Percentiles rank a stretch among this genome's conserved stretches.
phyloP scores from a whole-genome alignment of 208 protist species.

The Trypanosoma conorhini region DNA sequence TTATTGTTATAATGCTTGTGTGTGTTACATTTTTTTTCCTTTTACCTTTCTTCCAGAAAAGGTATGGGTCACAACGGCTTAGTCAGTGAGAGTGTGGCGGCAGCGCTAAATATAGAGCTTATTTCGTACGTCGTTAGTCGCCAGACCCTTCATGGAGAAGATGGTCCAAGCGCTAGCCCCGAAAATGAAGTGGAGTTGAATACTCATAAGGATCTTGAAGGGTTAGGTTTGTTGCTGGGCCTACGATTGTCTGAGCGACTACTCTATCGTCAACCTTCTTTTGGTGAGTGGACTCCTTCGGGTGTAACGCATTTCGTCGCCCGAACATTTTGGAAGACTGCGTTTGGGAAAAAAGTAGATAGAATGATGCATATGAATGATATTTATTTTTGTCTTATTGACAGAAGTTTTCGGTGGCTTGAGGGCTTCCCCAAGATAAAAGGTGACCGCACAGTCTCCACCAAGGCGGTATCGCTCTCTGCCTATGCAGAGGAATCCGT shows the following conservation, averaged over 20 bases:
- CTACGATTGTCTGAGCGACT: slow-evolving; percentile 70
- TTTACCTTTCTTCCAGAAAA: slow-evolving; percentile 9
- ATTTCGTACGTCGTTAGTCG: slow-evolving; percentile 44
- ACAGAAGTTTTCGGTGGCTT: slow-evolving; percentile 66
- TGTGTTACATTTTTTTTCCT: not conserved
- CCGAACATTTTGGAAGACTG: slow-evolving; percentile 60
- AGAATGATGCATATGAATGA: slow-evolving; percentile 67
- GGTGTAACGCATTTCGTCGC: slow-evolving; percentile 73
- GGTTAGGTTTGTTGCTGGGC: slow-evolving; percentile 63
- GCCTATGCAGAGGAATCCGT: slow-evolving; percentile 12
- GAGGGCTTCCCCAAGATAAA: slow-evolving; percentile 55
- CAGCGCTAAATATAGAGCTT: slow-evolving; percentile 48
- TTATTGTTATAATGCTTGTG: too few relatives aligned
- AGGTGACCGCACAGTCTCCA: slow-evolving; percentile 35
- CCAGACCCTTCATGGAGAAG: slow-evolving; percentile 16
- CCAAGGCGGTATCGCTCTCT: slow-evolving; percentile 28
- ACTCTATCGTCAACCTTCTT: slow-evolving; percentile 65
- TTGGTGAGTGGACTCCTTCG: slow-evolving; percentile 46
- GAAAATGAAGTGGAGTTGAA: slow-evolving; percentile 32
- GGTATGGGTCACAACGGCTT: slow-evolving; percentile 34
- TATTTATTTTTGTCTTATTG: slow-evolving; percentile 57
- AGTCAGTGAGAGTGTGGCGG: slow-evolving; percentile 57
- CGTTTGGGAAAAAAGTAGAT: slow-evolving; percentile 79
- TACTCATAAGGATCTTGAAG: slow-evolving; percentile 41
- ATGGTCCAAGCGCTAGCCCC: slow-evolving; percentile 5